Conservation (phyloP, 2,329 filamentous ascomycete genomes). For the Gremmenia infestans region DNA sequence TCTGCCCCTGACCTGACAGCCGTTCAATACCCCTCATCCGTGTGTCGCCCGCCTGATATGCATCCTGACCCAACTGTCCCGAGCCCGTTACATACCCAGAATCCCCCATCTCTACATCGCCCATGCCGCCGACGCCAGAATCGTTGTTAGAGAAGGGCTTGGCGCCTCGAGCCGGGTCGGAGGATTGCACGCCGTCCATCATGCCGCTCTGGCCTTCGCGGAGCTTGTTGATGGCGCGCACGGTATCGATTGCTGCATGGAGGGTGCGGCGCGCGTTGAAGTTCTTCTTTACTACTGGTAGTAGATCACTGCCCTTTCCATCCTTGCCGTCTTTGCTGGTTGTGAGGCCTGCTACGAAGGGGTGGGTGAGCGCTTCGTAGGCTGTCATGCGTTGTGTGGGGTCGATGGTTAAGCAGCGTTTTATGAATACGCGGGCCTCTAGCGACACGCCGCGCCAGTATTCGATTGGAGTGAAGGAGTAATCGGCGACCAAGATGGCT, state of each 20-base stretch:
- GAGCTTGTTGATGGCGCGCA: conserved; percentile 66
- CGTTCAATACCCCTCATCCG: conserved; percentile 27
- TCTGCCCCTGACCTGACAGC: conserved; percentile 30
- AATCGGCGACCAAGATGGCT: conserved; percentile 93
- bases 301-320: conserved; percentile 54
- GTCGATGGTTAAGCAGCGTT: conserved; percentile 85
- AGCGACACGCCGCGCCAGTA: conserved; percentile 95
- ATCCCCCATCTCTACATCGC: conserved; percentile 23
- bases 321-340: conserved; percentile 35
- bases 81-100: conserved; percentile 23
- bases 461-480: conserved; percentile 87
- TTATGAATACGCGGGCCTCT: conserved; percentile 86
- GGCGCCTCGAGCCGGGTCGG: conserved; percentile 43
- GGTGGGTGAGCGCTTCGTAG: conserved; percentile 67
- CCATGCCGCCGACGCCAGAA: conserved; percentile 37
- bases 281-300: conserved; percentile 69
- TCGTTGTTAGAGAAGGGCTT: conserved; percentile 35
- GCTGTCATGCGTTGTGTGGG: conserved; percentile 83
- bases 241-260: conserved; percentile 66
- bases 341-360: conserved; percentile 54
- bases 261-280: conserved; percentile 66
- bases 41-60: conserved; percentile 7
- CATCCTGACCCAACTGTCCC: conserved; percentile 8
- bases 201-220: conserved; percentile 54
- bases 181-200: conserved; percentile 56